phyloP scores from a whole-genome alignment of 2,329 filamentous ascomycete genomes.

The Malbranchea cinnamomea region DNA sequence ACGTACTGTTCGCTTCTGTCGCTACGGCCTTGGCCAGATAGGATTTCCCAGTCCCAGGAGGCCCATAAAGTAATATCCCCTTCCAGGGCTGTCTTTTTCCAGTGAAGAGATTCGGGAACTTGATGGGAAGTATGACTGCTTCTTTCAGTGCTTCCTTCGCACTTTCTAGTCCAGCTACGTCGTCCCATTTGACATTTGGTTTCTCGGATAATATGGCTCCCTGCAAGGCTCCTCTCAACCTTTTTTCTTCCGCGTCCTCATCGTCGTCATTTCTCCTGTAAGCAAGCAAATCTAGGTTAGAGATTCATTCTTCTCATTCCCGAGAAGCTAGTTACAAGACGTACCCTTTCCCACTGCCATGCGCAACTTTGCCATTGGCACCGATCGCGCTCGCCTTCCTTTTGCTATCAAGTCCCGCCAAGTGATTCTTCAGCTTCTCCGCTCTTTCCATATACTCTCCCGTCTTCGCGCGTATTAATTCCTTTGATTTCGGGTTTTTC shows the following conservation, averaged over 20 bases:
- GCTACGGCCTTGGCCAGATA: constrained; percentile 95
- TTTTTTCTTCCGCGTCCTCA: constrained; percentile 84
- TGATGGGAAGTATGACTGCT: constrained; percentile 93
- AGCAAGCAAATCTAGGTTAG: constrained; percentile 5
- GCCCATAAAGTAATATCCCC: constrained; percentile 89
- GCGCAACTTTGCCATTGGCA: constrained; percentile 36
- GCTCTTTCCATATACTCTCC: constrained; percentile 97
- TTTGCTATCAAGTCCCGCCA: constrained; percentile 46
- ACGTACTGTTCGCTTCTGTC: constrained; percentile 96
- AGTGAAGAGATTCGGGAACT: constrained; percentile 91
- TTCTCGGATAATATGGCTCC: constrained; percentile 91
- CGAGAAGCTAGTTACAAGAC: neutral
- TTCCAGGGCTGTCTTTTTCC: constrained; percentile 98
- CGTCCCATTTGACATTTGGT: constrained; percentile 95
- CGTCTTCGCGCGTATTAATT: constrained; percentile 91
- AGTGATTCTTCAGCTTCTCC: constrained; percentile 89
- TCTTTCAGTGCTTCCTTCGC: constrained; percentile 97
- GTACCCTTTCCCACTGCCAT: constrained; percentile 36
- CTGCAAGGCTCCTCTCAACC: constrained; percentile 75
- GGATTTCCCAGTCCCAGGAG: constrained; percentile 93
- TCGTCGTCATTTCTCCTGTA: constrained; percentile 43
- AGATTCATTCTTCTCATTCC: neutral
- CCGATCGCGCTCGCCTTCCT: constrained; percentile 38
- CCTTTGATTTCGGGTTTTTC: constrained; percentile 93
- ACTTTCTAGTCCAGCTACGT: constrained; percentile 83